Base-by-base conservation (phyloP, 345 rosid species). In the Brassica juncea region DNA sequence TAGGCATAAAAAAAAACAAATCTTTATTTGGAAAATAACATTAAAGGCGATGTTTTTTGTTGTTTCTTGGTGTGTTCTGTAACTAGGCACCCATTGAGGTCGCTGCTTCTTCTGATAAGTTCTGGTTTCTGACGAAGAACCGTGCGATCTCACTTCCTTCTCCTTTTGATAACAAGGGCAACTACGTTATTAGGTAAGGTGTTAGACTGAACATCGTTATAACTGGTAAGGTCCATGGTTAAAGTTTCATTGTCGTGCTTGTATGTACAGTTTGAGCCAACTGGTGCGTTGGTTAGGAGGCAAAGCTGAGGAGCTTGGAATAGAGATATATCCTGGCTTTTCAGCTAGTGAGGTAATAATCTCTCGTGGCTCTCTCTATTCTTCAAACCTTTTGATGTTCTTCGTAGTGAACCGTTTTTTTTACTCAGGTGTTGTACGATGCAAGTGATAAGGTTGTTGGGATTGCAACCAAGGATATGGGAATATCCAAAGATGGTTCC, bases 221-320 rank as follows among this genome's bases (percentile, higher is more conserved):
- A 37, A 54, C 67, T 61, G 6, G 62, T 61, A 68, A 27, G 35
- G 16, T 80, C 28, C 6, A 63, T 28, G 3, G 15, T 27, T 27
- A 0, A 27, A 0, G 30, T 49, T 68, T 72, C 61, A 42, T 25
- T 70, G 37, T 77, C 32, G 60, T 69, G 61, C 55, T 68, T 75
- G 28, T 80, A 5, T 73, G 10, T 77, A 72, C 83, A 94, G 99
- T 86, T 86, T 92, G 83, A 92, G 99, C 82, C 97, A 94, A 74
- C 65, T 94, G 69, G 94, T 88, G 72, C 87, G 89, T 11, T 94
- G 99, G 97, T 76, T 94, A 87, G 99, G 95, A 71, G 64, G 76
- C 68, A 94, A 94, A 88, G 99, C 99, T 66, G 95, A 94, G 86
- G 99, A 94, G 84, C 77, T 88, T 72, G 99, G 99, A 71, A 92